phyloP scores from a whole-genome alignment of 2,329 filamentous ascomycete species.

The Hypoxylon sp. region DNA sequence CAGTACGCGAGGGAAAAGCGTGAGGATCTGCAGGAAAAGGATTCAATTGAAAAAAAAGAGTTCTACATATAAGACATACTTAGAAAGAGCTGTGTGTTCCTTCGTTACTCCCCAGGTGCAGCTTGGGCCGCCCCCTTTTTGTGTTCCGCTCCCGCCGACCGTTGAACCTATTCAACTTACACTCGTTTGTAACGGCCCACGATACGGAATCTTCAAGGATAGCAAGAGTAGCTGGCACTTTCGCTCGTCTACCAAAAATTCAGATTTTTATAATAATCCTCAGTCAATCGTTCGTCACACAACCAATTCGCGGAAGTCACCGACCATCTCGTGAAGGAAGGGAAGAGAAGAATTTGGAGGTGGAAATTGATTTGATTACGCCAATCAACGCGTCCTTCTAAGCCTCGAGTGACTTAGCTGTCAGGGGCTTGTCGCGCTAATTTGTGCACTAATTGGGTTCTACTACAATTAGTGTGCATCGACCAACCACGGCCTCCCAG shows the following conservation, averaged over 20 bases:
- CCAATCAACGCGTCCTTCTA: conserved; percentile 33
- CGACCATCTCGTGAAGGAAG: conserved; percentile 9
- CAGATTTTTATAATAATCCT: conserved; percentile 17
- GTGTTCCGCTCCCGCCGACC: conserved; percentile 29
- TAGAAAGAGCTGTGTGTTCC: conserved; percentile 34
- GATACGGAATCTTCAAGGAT: conserved; percentile 21
- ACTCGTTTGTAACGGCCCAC: conserved; percentile 32
- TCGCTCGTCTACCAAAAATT: conserved; percentile 18
- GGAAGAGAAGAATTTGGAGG: conserved; percentile 11
- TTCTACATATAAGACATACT: conserved; percentile 12
- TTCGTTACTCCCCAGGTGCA: conserved; percentile 39
- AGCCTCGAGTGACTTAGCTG: conserved; percentile 13
- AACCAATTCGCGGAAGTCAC: conserved; percentile 12
- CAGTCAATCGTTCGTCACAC: conserved; percentile 32
- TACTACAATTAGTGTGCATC: conserved; percentile 20
- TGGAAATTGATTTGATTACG: conserved; percentile 29
- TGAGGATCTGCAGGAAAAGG: conserved; percentile 28
- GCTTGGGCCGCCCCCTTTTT: conserved; percentile 27
- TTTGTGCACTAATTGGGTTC: conserved; percentile 22
- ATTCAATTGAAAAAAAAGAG: conserved; percentile 20
- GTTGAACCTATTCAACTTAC: conserved; percentile 33
- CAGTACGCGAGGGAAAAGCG: conserved; percentile 27
- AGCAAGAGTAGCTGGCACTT: conserved; percentile 17
- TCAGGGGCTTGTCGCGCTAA: conserved; percentile 32
- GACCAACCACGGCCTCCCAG: conserved; percentile 25